A percentile compares a stretch with the other conserved stretches of the same genome.
phyloP scores from a whole-genome alignment of 2,329 filamentous ascomycete genomes.

The Epichloe glyceriae region DNA sequence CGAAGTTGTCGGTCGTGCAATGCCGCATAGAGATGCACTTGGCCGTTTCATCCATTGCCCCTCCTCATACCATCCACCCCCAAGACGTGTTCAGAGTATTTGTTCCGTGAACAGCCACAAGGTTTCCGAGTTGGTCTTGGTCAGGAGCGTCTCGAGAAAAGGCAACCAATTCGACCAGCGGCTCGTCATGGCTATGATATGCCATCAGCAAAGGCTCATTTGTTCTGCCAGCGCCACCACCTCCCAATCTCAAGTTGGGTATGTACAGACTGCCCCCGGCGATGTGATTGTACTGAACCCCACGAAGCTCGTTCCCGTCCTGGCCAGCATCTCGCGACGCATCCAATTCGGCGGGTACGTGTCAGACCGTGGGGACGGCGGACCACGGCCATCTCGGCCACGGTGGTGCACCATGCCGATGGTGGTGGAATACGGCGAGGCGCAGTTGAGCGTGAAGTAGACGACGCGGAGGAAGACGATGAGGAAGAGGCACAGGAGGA shows the following conservation, averaged over 20 bases:
- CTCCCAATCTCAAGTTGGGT: background rate
- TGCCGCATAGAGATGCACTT: too few relatives aligned
- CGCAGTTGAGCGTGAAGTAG: background rate
- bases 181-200: background rate
- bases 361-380: too few relatives aligned
- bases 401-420: background rate
- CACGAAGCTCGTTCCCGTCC: background rate
- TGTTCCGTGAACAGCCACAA: constrained; percentile 4
- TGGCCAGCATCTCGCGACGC: background rate
- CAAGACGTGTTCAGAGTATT: constrained; percentile 10
- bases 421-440: background rate
- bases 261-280: background rate
- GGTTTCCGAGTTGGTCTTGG: background rate
- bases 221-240: background rate
- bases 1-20: too few relatives aligned
- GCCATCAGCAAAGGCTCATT: background rate
- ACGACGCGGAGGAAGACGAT: constrained; percentile 1
- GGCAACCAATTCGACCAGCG: background rate
- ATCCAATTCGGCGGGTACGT: background rate
- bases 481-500: constrained; percentile 3
- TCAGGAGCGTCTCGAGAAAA: background rate
- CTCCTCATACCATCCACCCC: constrained; percentile 9
- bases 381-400: background rate
- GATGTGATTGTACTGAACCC: background rate
- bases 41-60: too few relatives aligned